These are phyloP conservation scores for Nannochloropsis salina DNA, from an alignment of 108 stramenopile genomes.

Conservation along the genomic window DNA sequence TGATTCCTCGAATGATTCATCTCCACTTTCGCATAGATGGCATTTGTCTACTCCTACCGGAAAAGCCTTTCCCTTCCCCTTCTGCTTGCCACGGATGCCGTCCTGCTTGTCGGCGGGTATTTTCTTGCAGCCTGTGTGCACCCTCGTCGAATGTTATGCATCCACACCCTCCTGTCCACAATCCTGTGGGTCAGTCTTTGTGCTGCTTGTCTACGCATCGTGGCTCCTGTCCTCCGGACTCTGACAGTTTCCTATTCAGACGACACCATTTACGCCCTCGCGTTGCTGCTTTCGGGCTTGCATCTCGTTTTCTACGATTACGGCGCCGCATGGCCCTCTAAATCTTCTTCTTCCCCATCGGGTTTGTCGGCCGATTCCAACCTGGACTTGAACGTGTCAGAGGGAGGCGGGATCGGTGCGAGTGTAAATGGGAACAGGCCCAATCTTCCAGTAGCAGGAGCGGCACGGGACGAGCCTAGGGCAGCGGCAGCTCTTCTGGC, in stretches of 20 bases:
- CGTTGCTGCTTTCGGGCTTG: conserved; percentile 41
- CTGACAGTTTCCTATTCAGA: conserved; percentile 52
- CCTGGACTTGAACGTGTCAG: neutral
- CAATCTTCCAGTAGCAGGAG: neutral
- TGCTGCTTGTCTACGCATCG: conserved; percentile 20
- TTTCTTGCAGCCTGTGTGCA: conserved; percentile 18
- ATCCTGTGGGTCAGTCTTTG: neutral
- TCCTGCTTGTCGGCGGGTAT: conserved; percentile 37
- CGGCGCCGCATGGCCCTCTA: neutral
- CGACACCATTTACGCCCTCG: conserved; percentile 55
- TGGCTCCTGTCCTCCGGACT: conserved; percentile 57
- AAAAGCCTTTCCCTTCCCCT: conserved; percentile 31
- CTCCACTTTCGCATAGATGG: neutral
- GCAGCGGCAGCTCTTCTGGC: neutral
- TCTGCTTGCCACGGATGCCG: conserved; percentile 31
- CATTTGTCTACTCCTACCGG: neutral
- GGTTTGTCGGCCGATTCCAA: neutral
- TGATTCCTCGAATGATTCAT: neutral
- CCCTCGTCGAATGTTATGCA: neutral
- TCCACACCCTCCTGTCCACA: neutral
- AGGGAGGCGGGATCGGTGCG: neutral
- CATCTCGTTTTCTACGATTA: conserved; percentile 57
- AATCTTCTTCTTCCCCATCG: neutral
- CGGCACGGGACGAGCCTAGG: conserved; percentile 33
- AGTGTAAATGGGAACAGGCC: neutral